Conservation (phyloP, 2,329 filamentous ascomycete species). For the Grosmannia penicillata region DNA sequence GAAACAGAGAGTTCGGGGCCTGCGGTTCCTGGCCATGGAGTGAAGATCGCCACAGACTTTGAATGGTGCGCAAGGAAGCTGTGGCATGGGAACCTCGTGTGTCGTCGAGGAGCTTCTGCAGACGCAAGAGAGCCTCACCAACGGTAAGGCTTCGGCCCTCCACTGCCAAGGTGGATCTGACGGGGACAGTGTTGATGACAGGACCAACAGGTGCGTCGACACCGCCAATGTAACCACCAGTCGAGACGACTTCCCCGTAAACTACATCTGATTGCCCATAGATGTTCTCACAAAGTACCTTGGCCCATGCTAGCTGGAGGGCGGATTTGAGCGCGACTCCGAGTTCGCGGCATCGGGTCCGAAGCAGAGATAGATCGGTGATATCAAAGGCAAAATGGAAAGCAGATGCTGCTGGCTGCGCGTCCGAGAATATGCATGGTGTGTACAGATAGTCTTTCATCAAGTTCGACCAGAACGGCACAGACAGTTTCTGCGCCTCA, state of each 20-base stretch:
- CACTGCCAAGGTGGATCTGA: slow-evolving; percentile 7
- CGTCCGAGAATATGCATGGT: neutral
- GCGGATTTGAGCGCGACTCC: slow-evolving; percentile 10
- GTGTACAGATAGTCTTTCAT: neutral
- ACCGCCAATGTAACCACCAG: neutral
- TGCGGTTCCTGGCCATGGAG: slow-evolving; percentile 1
- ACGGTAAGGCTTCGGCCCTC: slow-evolving; percentile 1
- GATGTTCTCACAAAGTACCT: slow-evolving; percentile 11
- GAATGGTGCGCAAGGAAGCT: slow-evolving; percentile 12
- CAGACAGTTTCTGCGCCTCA: neutral
- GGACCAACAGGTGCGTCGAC: slow-evolving; percentile 6
- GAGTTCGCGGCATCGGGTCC: slow-evolving; percentile 6
- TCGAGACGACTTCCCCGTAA: slow-evolving; percentile 11
- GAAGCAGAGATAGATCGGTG: slow-evolving; percentile 4
- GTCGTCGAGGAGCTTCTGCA: slow-evolving; percentile 7
- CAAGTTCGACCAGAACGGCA: neutral
- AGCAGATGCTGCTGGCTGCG: slow-evolving; percentile 3
- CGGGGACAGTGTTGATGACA: slow-evolving; percentile 12
- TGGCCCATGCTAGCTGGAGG: slow-evolving; percentile 12
- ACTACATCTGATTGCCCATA: slow-evolving; percentile 11
- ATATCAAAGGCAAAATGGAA: slow-evolving; percentile 6
- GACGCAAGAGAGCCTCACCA: slow-evolving; percentile 2
- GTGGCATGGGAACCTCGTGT: slow-evolving; percentile 8
- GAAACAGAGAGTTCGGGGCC: slow-evolving; percentile 9
- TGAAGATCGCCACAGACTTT: slow-evolving; percentile 12